Conservation (phyloP, 306 rosid species). For the Luffa acutangula region DNA sequence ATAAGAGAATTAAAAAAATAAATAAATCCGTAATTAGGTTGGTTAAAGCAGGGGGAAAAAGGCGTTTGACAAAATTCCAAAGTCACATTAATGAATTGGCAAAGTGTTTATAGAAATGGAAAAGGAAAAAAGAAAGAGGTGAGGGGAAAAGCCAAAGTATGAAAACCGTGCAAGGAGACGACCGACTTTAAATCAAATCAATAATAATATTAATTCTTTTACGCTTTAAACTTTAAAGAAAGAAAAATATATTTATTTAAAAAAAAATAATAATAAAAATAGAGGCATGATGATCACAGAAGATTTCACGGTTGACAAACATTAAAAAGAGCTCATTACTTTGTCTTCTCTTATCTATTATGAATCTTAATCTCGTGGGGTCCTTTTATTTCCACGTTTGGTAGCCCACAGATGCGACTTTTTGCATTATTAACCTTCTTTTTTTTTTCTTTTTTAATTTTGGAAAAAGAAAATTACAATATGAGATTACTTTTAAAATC, state of each 20-base stretch:
- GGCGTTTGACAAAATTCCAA: not conserved
- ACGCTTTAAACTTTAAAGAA: not conserved
- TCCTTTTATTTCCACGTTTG: not conserved
- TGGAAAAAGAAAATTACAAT: too few relatives aligned
- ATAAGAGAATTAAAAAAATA: too few relatives aligned
- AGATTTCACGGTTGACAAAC: slow-evolving; percentile 6
- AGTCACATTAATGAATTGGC: not conserved
- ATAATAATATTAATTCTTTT: slow-evolving; percentile 1
- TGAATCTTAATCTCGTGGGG: not conserved
- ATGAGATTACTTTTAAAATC: too few relatives aligned
- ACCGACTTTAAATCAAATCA: slow-evolving; percentile 37
- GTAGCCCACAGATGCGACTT: not conserved
- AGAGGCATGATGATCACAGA: not conserved
- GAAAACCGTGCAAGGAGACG: not conserved
- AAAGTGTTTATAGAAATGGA: not conserved
- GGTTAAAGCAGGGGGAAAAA: not conserved
- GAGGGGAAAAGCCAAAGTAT: not conserved
- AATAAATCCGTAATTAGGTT: not conserved
- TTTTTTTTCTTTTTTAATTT: not conserved
- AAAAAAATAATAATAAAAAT: too few relatives aligned
- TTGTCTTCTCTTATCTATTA: not conserved
- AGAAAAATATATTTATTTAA: not conserved
- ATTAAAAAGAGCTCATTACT: not conserved
- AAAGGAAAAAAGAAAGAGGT: not conserved
- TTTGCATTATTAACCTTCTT: not conserved